These are phyloP conservation scores for Tetrahymena borealis DNA, from an alignment of 73 alveolate species.

Conservation along the genomic window DNA sequence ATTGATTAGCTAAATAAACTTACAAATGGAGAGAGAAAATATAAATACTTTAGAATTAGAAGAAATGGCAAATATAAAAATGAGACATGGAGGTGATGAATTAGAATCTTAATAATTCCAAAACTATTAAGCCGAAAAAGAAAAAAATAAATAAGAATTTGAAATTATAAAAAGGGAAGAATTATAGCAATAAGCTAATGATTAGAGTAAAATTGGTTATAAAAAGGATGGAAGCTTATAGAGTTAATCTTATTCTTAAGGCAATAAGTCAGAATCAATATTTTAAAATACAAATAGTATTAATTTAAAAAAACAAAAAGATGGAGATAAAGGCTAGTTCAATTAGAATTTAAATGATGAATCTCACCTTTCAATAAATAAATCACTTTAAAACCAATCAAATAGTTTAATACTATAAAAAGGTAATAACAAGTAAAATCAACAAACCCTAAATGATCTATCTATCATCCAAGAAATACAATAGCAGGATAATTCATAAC, in stretches of 20 bases:
- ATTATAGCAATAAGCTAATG: not conserved
- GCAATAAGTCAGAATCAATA: not conserved
- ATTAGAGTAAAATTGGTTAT: not conserved
- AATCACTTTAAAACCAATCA: not conserved
- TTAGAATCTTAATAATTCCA: not conserved
- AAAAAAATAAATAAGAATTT: not conserved
- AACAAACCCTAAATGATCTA: not conserved
- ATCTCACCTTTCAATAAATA: not conserved
- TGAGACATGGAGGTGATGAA: not conserved
- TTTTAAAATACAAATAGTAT: not conserved
- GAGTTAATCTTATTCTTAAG: not conserved
- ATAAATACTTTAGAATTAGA: not conserved
- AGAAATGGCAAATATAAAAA: not conserved
- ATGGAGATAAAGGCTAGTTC: not conserved
- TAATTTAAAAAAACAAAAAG: not conserved
- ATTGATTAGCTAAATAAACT: not conserved
- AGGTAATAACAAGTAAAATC: no score
- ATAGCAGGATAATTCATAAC: not conserved
- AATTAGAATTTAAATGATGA: not conserved
- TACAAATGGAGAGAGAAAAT: not conserved
- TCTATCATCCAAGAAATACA: not conserved
- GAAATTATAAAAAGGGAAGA: not conserved
- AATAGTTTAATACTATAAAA: no score
- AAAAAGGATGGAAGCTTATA: not conserved
- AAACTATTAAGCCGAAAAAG: not conserved